Base-by-base conservation (phyloP, 257 asterid genomes). In the Solanum ossicruentum region DNA sequence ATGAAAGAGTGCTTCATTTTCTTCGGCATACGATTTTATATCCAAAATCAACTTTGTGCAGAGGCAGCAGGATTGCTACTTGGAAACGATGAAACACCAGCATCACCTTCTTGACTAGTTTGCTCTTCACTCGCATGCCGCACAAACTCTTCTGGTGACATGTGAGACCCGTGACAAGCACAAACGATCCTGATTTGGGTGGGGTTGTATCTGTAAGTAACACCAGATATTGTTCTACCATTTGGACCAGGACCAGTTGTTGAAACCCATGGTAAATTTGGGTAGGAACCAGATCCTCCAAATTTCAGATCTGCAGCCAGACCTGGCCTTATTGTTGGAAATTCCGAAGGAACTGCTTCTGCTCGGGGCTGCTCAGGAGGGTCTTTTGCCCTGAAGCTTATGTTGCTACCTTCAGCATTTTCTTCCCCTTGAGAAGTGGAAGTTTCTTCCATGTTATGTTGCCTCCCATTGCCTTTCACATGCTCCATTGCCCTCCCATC, bases 211-310 rank as follows among this genome's bases (percentile, higher is more conserved):
- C 91, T 91, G 91, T 96, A 96, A 1, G 98, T 96, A 80, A 95
- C 99, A 52, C 99, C 98, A 32, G 99, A 96, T 89, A 96, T 95
- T 20, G 97, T 93, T 89, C 92, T 92, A 63, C 98, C 97, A 56
- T 92, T 91, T 49, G 98, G 96, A 26, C 97, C 97, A 18, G 92
- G 88, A 36, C 95, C 95, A 17, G 92, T 95, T 12, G 98, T 92
- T 41, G 99, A 93, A 70, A 96, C 98, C 99, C 99, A 95, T 20
- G 99, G 98, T 49, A 96, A 92, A 88, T 96, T 94, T 1, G 99
- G 99, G 88, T 87, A 92, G 80, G 98, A 89, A 21, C 98, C 98
- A 77, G 92, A 89, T 61, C 99, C 99, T 84, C 98, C 98, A 57
- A 97, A 97, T 89, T 95, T 95, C 87, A 95, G 88, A 65, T 97